Evolutionary conservation across 495 filamentous ascomycete genomes (phyloP).

Genomic region (Corynascus novoguineensis): DNA sequence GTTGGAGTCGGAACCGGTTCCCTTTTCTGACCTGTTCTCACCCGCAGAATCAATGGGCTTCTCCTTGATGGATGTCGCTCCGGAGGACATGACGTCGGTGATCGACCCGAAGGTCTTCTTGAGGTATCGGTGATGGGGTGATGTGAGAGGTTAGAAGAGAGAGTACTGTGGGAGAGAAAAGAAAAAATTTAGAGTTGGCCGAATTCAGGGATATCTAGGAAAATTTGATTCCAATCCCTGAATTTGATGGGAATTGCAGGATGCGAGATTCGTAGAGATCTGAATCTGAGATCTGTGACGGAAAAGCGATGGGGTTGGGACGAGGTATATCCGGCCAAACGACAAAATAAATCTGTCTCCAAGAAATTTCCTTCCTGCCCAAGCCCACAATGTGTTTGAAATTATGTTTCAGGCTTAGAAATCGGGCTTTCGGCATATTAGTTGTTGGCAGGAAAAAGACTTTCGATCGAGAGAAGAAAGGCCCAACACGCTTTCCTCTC

Average conservation of each 20-base stretch:
- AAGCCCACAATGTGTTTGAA: background rate
- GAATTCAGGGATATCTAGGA: too few species aligned
- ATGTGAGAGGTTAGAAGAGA: too few species aligned
- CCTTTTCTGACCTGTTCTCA: background rate
- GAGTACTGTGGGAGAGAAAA: too few species aligned
- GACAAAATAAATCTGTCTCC: background rate
- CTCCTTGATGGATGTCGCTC: background rate
- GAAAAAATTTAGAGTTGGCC: too few species aligned
- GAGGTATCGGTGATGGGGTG: too few species aligned
- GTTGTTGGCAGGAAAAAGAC: background rate
- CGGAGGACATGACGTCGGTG: background rate
- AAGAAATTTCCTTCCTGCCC: background rate
- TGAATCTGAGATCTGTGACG: too few species aligned
- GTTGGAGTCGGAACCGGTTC: background rate
- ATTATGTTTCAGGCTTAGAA: background rate
- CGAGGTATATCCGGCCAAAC: background rate
- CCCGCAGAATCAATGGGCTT: background rate
- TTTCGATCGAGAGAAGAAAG: background rate
- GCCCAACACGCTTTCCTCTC: background rate
- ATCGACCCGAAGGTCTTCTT: background rate
- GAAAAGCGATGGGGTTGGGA: background rate
- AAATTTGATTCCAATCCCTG: background rate
- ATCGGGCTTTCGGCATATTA: background rate
- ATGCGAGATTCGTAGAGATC: background rate
- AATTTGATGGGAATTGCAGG: background rate